Evolutionary conservation across 2,329 filamentous ascomycete species (phyloP).

Genomic region (Dactylonectria macrodidyma): DNA sequence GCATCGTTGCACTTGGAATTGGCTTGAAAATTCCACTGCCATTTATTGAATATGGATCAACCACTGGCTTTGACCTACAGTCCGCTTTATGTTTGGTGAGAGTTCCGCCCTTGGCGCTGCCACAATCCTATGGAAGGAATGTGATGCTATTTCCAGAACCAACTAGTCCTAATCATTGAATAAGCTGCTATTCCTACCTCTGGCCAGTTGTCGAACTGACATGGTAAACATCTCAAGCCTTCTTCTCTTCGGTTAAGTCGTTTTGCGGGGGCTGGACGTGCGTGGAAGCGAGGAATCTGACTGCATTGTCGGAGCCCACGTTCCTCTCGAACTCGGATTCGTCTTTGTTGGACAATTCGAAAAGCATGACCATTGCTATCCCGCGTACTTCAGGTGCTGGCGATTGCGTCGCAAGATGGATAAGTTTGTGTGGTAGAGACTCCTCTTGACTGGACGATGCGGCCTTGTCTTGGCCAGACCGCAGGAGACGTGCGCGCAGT

Average conservation of each 20-base stretch:
- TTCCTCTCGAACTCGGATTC: background rate
- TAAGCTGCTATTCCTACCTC: background rate
- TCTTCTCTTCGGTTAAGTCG: background rate
- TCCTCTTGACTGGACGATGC: background rate
- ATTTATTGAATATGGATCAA: slow-evolving; percentile 5
- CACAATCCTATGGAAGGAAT: background rate
- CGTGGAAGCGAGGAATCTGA: background rate
- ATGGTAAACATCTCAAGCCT: background rate
- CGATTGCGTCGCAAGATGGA: background rate
- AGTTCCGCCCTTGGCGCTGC: slow-evolving; percentile 17
- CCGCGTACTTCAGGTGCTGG: background rate
- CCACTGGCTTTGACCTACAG: background rate
- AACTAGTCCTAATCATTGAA: background rate
- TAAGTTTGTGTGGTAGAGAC: background rate
- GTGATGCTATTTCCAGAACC: background rate
- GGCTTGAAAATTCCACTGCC: slow-evolving; percentile 1
- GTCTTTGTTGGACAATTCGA: background rate
- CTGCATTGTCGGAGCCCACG: background rate
- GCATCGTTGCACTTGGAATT: slow-evolving; percentile 4
- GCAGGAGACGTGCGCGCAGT: background rate
- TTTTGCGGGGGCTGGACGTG: background rate
- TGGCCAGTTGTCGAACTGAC: background rate
- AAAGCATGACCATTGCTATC: background rate
- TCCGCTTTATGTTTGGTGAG: slow-evolving; percentile 4
- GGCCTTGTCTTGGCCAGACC: background rate